These are phyloP conservation scores for Penicillium taxi DNA, from an alignment of 495 filamentous ascomycete species.

Conservation along the genomic window DNA sequence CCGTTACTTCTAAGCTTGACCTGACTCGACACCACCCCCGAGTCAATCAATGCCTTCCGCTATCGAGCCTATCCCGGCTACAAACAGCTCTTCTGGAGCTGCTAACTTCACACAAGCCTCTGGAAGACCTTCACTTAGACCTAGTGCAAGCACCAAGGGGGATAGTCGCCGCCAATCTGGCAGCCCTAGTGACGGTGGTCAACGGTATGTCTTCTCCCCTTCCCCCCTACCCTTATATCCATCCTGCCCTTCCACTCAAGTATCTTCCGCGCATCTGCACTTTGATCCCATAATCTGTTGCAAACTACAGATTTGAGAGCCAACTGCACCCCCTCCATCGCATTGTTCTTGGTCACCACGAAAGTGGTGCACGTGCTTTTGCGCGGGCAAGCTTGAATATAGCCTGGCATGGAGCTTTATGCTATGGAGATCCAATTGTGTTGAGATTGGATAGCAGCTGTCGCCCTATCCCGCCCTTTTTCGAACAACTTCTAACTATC, in stretches of 20 bases:
- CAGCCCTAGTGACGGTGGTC: slow-evolving; percentile 47
- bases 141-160: slow-evolving; percentile 46
- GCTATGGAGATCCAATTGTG: slow-evolving; percentile 16
- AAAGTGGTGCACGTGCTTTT: slow-evolving; percentile 17
- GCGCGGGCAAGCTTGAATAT: slow-evolving; percentile 8
- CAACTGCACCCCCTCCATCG: no score
- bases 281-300: no score
- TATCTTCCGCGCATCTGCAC: no score
- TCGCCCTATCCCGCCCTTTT: background rate
- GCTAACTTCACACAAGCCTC: slow-evolving; percentile 29
- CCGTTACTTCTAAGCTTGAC: slow-evolving; percentile 28
- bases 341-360: no score
- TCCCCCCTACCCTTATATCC: slow-evolving; percentile 2
- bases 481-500: slow-evolving; percentile 14
- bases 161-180: slow-evolving; percentile 51
- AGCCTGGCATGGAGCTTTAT: slow-evolving; percentile 13
- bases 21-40: slow-evolving; percentile 23
- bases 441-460: slow-evolving; percentile 6
- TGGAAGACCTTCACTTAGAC: slow-evolving; percentile 38
- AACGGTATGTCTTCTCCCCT: slow-evolving; percentile 39
- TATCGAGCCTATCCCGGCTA: slow-evolving; percentile 36
- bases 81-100: slow-evolving; percentile 41
- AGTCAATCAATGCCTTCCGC: slow-evolving; percentile 45
- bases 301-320: no score
- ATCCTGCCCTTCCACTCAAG: slow-evolving; percentile 4